These are phyloP conservation scores for Penicillium sp. DNA, from an alignment of 2,329 filamentous ascomycete genomes.

Conservation along the genomic window DNA sequence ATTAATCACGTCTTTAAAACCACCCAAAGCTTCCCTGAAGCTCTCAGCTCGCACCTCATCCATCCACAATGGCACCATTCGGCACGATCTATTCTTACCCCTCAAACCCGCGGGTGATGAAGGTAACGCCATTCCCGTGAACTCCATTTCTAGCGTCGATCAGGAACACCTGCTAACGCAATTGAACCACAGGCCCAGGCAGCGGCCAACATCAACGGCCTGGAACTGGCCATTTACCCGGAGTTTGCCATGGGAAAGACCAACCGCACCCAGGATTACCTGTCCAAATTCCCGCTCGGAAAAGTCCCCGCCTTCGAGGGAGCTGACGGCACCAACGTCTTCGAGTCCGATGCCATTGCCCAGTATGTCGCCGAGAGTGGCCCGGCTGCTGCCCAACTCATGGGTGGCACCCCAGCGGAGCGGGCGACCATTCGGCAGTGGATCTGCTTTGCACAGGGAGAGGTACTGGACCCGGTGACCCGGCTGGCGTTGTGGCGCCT, in stretches of 20 bases:
- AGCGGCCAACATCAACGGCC: slow-evolving; percentile 34
- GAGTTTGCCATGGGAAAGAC: slow-evolving; percentile 41
- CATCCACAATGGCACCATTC: slow-evolving; percentile 21
- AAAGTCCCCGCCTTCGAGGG: slow-evolving; percentile 49
- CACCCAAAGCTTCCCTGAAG: background rate
- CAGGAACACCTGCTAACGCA: background rate
- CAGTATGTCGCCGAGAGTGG: slow-evolving; percentile 45
- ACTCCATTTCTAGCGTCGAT: too few relatives aligned
- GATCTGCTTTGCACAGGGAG: slow-evolving; percentile 40
- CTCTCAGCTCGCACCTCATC: slow-evolving; percentile 8
- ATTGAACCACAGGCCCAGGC: slow-evolving; percentile 23
- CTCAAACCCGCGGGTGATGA: slow-evolving; percentile 21
- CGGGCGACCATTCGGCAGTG: slow-evolving; percentile 45
- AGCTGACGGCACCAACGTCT: slow-evolving; percentile 44
- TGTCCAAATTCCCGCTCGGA: slow-evolving; percentile 49
- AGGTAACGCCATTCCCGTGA: too few relatives aligned
- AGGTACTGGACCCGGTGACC: slow-evolving; percentile 17
- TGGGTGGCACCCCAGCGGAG: slow-evolving; percentile 41
- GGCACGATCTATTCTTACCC: slow-evolving; percentile 21
- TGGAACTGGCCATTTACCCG: slow-evolving; percentile 23
- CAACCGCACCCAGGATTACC: slow-evolving; percentile 45
- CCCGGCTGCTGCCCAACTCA: slow-evolving; percentile 41
- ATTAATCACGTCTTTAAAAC: slow-evolving; percentile 1
- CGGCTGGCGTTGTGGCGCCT: slow-evolving; percentile 20
- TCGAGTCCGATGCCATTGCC: slow-evolving; percentile 47